These are phyloP conservation scores for Sporothrix schenckii DNA, from an alignment of 2,329 filamentous ascomycete species.

Conservation along the genomic window DNA sequence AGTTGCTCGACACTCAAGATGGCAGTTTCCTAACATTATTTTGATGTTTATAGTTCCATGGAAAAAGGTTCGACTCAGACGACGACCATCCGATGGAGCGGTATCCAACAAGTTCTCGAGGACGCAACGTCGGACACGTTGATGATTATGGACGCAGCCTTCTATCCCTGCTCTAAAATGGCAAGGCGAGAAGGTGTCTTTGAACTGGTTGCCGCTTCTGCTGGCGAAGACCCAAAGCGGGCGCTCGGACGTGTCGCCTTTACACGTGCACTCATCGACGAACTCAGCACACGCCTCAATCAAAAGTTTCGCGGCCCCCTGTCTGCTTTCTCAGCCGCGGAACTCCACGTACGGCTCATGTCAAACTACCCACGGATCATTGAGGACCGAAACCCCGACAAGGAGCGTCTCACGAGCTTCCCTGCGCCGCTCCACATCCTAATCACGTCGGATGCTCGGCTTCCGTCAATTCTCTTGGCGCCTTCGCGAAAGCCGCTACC, in stretches of 20 bases:
- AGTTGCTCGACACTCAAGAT: neutral
- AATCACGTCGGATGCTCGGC: slow-evolving; percentile 55
- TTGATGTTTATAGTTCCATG: slow-evolving; percentile 48
- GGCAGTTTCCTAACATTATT: neutral
- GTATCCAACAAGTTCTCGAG: slow-evolving; percentile 60
- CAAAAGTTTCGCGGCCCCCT: slow-evolving; percentile 51
- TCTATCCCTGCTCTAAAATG: slow-evolving; percentile 58
- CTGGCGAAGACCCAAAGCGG: slow-evolving; percentile 55
- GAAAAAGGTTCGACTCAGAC: slow-evolving; percentile 49
- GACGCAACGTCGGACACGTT: slow-evolving; percentile 59
- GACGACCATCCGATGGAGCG: slow-evolving; percentile 57
- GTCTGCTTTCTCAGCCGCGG: slow-evolving; percentile 50
- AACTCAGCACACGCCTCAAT: slow-evolving; percentile 52
- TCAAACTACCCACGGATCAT: slow-evolving; percentile 57
- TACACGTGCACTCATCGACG: slow-evolving; percentile 54
- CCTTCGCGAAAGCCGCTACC: slow-evolving; percentile 51
- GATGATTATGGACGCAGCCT: slow-evolving; percentile 62
- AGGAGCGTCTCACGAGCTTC: slow-evolving; percentile 53
- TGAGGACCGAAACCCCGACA: slow-evolving; percentile 53
- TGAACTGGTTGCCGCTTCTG: slow-evolving; percentile 59
- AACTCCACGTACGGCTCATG: slow-evolving; percentile 53
- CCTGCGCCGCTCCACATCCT: slow-evolving; percentile 61
- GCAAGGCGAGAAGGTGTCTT: slow-evolving; percentile 57
- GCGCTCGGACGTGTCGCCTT: slow-evolving; percentile 56
- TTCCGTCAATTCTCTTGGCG: slow-evolving; percentile 60